These are phyloP conservation scores for Ostreobium quekettii DNA, from an alignment of 139 green algal species.

Conservation along the genomic window DNA sequence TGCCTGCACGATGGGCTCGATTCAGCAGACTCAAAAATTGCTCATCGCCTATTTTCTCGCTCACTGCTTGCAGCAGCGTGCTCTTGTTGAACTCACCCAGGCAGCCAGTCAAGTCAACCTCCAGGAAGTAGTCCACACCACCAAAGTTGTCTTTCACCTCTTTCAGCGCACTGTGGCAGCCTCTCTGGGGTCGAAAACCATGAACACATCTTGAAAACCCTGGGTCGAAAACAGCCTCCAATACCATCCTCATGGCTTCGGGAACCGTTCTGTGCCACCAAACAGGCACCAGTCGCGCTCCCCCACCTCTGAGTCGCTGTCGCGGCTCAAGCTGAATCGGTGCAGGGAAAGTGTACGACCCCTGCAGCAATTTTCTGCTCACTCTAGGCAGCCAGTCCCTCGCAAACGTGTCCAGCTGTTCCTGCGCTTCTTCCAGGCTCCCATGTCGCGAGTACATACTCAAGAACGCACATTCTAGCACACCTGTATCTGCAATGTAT, in stretches of 20 bases:
- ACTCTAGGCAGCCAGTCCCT: not conserved
- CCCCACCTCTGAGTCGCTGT: not conserved
- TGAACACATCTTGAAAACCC: not conserved
- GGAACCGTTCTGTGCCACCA: slow-evolving; percentile 15
- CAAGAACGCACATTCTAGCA: slow-evolving; percentile 7
- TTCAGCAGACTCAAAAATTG: slow-evolving; percentile 5
- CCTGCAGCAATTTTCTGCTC: not conserved
- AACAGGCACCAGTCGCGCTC: not conserved
- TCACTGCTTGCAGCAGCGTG: not conserved
- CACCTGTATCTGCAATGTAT: not conserved
- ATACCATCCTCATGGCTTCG: slow-evolving; percentile 5
- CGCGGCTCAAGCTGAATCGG: slow-evolving; percentile 1
- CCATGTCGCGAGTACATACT: slow-evolving; percentile 16
- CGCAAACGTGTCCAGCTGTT: not conserved
- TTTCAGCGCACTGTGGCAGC: slow-evolving; percentile 7
- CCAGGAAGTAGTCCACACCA: slow-evolving; percentile 13
- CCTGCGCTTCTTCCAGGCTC: not conserved
- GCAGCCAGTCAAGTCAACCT: slow-evolving; percentile 5
- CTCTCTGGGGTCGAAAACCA: slow-evolving; percentile 9
- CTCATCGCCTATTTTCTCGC: not conserved
- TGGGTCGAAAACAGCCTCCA: slow-evolving; percentile 12
- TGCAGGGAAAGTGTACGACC: slow-evolving; percentile 1
- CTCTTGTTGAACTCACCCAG: slow-evolving; percentile 1
- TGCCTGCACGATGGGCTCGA: not conserved
- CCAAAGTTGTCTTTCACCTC: slow-evolving; percentile 10